Evolutionary conservation across 1,284 basidiomycete genomes (phyloP), one percentile per base, ranked within the genome.

Genomic region (Neonothopanus nambi): DNA sequence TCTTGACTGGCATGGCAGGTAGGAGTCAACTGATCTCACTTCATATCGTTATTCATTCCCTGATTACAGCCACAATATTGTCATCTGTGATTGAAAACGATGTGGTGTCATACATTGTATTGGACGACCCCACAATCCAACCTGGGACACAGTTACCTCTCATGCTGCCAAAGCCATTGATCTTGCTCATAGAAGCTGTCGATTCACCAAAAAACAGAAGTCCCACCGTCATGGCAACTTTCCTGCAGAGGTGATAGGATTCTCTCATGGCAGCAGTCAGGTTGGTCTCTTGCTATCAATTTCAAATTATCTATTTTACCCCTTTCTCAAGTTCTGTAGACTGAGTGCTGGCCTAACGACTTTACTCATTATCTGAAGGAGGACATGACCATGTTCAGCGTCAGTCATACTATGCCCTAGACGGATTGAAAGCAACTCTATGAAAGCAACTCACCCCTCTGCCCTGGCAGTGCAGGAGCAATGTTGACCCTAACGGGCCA

Each of bases 161-260:
- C 13, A 30, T 11, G n/a, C n/a, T n/a, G n/a, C n/a, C 12, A 18
- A 12, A 7, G 23, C 43, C 5, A n/a, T 45, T 17, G 11, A 15
- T 13, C 11, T 2, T n/a, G 28, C 26, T 17, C 13, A 12, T 13
- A 30, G 17, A 30, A 9, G 20, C n/a, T 30, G 43, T 9, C 15
- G n/a, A n/a, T 45, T 45, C 18, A 30, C 43, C 15, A 12, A 12
- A 8, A 40, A 50, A 30, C 12, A 41, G 24, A 17, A 24, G 24
- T 5, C 11, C 8, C 23, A 42, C n/a, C 37, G 21, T 24, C 23
- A 39, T 13, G 60, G 63, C 17, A 57, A 35, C 18, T 53, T 57
- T 26, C 8, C 30, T 12, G 51, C 50, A 13, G 18, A 39, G 5
- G 40, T 30, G n/a, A 20, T 17, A 17, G 55, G 55, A 5, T 28